Base-by-base conservation (phyloP, 441 rosid species). In the Viola pubescens region DNA sequence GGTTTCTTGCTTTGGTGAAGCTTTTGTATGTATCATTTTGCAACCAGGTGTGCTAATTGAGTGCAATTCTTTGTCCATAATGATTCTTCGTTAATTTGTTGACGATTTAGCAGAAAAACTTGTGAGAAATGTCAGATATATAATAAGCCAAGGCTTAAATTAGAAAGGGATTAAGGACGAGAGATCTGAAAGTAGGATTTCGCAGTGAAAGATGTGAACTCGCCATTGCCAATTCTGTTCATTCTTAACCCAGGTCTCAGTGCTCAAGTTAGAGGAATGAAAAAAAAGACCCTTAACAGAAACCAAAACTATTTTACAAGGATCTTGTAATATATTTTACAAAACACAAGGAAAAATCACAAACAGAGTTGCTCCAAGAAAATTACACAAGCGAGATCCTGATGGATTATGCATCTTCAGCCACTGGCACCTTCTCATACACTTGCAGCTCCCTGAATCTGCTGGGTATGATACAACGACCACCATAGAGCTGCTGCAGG, bases 301-400 rank as follows among this genome's bases (percentile, higher is more conserved):
- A 89, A 71, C 98, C 98, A 4, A 79, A 16, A 16, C 75, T 50
- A 91, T 91, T 61, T 77, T 91, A 56, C 89, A 85, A 77, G 94
- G 89, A 49, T 87, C 97, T 0, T 96, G 94, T 38, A 85, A 87
- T 54, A 91, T 91, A 6, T 76, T 96, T 14, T 91, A 97, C 95
- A 97, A 94, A 3, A 95, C 98, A 48, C 69, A 89, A 44, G 85
- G 74, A 13, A 70, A 16, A 16, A 16, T 0, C 19, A 16, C 19
- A 16, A 16, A 16, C 19, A 16, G 19, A 16, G 19, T 16, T 16
- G 19, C 19, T 16, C 19, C 19, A 16, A 16, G 19, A 16, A 16
- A 16, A 16, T 16, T 16, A 16, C 19, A 16, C 19, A 16, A 16
- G 19, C 19, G 19, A 16, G 19, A 16, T 16, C 19, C 19, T 16